These are phyloP conservation scores for Mucor racemosus DNA, from an alignment of 371 early-diverging fungal species.

Conservation along the genomic window DNA sequence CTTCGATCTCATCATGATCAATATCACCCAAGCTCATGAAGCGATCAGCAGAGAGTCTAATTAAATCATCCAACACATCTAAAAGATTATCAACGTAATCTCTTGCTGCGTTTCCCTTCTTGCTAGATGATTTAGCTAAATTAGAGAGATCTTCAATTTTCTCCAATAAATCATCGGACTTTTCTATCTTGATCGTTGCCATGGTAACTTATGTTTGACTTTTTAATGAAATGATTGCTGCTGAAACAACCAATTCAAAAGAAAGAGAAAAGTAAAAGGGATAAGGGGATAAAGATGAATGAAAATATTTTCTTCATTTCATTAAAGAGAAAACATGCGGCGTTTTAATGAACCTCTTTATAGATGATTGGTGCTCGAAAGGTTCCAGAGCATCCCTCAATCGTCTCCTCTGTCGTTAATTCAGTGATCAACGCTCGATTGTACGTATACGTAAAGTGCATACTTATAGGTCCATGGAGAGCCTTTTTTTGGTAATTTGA, in stretches of 20 bases:
- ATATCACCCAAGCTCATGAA: conserved; percentile 35
- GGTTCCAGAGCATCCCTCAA: conserved; percentile 2
- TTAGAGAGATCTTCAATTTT: conserved; percentile 11
- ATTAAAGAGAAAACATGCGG: not conserved
- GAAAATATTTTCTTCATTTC: conserved; percentile 4
- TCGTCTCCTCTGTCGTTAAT: too few species aligned
- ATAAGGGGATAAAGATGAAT: not conserved
- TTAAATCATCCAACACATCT: conserved; percentile 32
- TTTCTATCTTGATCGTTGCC: not conserved
- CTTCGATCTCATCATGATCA: conserved; percentile 23
- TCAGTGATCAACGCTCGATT: too few species aligned
- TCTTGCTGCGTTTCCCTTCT: conserved; percentile 6
- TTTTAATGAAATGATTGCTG: not conserved
- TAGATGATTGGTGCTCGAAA: conserved; percentile 1
- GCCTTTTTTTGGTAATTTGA: too few species aligned
- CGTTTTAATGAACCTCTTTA: conserved; percentile 15
- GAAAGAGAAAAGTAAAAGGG: conserved; percentile 1
- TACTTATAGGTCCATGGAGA: too few species aligned
- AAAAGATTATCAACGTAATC: conserved; percentile 22
- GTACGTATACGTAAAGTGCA: too few species aligned
- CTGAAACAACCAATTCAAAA: not conserved
- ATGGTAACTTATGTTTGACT: not conserved
- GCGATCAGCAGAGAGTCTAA: conserved; percentile 41
- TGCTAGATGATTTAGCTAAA: not conserved
- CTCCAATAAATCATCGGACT: conserved; percentile 6